Evolutionary conservation across 2,329 filamentous ascomycete genomes (phyloP).

Genomic region (Plenodomus lindquistii): DNA sequence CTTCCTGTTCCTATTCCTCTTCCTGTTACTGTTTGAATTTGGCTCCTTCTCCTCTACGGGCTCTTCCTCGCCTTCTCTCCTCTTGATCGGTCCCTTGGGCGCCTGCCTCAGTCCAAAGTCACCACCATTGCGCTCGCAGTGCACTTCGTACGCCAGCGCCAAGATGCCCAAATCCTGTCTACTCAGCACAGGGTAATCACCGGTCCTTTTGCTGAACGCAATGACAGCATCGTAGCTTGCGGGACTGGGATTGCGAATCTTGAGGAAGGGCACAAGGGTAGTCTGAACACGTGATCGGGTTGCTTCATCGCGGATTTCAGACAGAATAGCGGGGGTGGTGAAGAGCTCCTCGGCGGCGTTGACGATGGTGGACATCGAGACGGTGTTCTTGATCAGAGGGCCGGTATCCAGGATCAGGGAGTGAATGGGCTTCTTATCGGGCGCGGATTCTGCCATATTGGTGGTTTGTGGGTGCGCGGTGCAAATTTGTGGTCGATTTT

Average conservation of each 20-base stretch:
- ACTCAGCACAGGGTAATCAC: slow-evolving; percentile 86
- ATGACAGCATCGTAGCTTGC: slow-evolving; percentile 78
- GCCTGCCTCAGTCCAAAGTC: slow-evolving; percentile 80
- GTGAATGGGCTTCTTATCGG: slow-evolving; percentile 68
- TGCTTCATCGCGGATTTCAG: slow-evolving; percentile 83
- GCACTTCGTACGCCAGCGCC: slow-evolving; percentile 91
- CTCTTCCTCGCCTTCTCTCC: slow-evolving; percentile 44
- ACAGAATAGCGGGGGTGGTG: slow-evolving; percentile 82
- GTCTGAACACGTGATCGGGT: slow-evolving; percentile 83
- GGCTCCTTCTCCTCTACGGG: slow-evolving; percentile 18
- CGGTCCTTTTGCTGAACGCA: slow-evolving; percentile 86
- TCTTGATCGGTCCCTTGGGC: slow-evolving; percentile 78
- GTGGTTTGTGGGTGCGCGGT: neutral
- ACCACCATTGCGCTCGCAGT: slow-evolving; percentile 86
- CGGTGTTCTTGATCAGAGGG: slow-evolving; percentile 91
- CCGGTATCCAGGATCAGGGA: slow-evolving; percentile 88
- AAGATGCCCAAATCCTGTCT: slow-evolving; percentile 86
- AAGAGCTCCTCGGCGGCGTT: slow-evolving; percentile 65
- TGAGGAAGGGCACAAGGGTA: slow-evolving; percentile 82
- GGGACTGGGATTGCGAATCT: slow-evolving; percentile 71
- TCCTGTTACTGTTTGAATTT: slow-evolving; percentile 10
- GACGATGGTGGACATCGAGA: slow-evolving; percentile 79
- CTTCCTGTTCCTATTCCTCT: slow-evolving; percentile 14
- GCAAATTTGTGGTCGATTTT: neutral
- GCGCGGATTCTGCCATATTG: neutral